Evolutionary conservation across 1,284 basidiomycete genomes (phyloP).

Genomic region (Ganoderma sp.): DNA sequence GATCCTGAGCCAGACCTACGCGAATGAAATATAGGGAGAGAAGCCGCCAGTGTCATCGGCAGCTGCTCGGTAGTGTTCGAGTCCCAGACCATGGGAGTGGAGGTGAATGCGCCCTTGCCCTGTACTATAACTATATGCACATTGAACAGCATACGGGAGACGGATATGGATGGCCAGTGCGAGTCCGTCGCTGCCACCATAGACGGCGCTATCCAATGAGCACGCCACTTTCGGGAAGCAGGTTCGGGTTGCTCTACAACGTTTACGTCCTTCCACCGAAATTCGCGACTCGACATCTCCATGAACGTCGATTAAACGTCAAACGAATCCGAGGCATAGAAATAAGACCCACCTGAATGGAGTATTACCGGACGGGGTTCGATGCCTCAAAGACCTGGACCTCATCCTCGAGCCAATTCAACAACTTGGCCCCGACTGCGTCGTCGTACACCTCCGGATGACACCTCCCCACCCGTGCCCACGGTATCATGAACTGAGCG

Average conservation of each 20-base stretch:
- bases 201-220: not conserved
- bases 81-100: too few species aligned
- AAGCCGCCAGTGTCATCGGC: too few species aligned
- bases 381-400: slow-evolving; percentile 24
- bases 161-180: too few species aligned
- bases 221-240: too few species aligned
- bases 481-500: slow-evolving; percentile 43
- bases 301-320: not conserved
- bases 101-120: too few species aligned
- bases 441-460: slow-evolving; percentile 44
- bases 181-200: too few species aligned
- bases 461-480: slow-evolving; percentile 47
- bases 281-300: not conserved
- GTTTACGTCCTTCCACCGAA: too few species aligned
- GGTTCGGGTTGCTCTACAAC: not conserved
- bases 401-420: slow-evolving; percentile 51
- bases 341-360: not conserved
- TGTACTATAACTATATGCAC: too few species aligned
- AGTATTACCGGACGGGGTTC: not conserved
- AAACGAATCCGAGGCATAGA: not conserved
- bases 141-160: too few species aligned
- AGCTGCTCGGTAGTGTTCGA: too few species aligned
- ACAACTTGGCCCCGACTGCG: slow-evolving; percentile 45
- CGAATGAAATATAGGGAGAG: too few species aligned
- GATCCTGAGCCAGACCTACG: too few species aligned